These are phyloP conservation scores for Beauveria sp. DNA, from an alignment of 2,329 filamentous ascomycete species.

Conservation along the genomic window DNA sequence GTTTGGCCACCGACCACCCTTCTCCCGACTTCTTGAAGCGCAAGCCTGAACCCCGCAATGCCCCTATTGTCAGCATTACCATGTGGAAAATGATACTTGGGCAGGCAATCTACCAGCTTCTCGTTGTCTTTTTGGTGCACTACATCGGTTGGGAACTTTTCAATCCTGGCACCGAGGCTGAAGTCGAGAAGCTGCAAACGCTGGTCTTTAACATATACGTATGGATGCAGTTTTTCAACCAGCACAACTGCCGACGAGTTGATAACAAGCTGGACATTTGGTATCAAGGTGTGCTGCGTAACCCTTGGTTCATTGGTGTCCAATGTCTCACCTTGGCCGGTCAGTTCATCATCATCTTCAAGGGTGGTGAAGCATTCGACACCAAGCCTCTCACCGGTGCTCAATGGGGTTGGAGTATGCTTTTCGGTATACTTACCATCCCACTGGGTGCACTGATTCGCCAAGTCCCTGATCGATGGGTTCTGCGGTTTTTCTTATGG, in stretches of 20 bases:
- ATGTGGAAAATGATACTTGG: slow-evolving; percentile 85
- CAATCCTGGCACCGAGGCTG: neutral
- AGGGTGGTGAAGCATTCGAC: slow-evolving; percentile 61
- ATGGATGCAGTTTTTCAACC: slow-evolving; percentile 87
- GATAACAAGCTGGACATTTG: slow-evolving; percentile 75
- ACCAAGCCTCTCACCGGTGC: slow-evolving; percentile 52
- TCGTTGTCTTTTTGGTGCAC: slow-evolving; percentile 54
- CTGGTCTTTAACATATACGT: slow-evolving; percentile 82
- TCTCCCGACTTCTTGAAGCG: slow-evolving; percentile 26
- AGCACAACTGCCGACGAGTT: slow-evolving; percentile 69
- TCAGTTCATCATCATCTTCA: slow-evolving; percentile 64
- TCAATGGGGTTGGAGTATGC: slow-evolving; percentile 64
- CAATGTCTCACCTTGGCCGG: slow-evolving; percentile 60
- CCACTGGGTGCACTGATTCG: slow-evolving; percentile 45
- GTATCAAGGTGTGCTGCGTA: slow-evolving; percentile 67
- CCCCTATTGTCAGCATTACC: slow-evolving; percentile 50
- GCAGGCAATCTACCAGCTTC: slow-evolving; percentile 64
- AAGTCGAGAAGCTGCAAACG: slow-evolving; percentile 44
- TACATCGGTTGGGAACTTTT: slow-evolving; percentile 48
- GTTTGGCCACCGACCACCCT: slow-evolving; percentile 34
- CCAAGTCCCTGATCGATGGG: slow-evolving; percentile 30
- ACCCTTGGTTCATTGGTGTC: slow-evolving; percentile 69
- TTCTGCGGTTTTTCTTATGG: slow-evolving; percentile 22
- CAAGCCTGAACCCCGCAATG: slow-evolving; percentile 22
- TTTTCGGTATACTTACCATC: slow-evolving; percentile 60